Evolutionary conservation across 176 grass and related monocot genomes (phyloP), one percentile per base, ranked within the genome.

Genomic region (Cymbopogon citratus): DNA sequence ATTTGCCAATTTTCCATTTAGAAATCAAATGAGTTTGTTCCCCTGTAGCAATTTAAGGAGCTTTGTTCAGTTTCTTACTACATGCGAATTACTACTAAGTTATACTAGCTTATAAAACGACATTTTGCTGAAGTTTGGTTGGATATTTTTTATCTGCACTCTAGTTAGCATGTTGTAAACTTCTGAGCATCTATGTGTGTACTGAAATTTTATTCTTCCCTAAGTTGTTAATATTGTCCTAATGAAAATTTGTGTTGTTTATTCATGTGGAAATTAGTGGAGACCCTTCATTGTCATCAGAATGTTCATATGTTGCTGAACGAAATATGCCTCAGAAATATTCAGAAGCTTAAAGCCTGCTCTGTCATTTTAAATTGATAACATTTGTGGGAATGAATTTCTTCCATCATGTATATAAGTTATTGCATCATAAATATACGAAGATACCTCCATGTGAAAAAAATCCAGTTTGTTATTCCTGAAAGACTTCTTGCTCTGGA

Each of bases 11-110:
- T 21, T 80, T 33, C 0, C 0, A 62, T 69, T 34, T 59, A 44
- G 34, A 72, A 65, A 64, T 34, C 77, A 27, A 78, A 16, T 80
- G 40, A 76, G 9, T 78, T 63, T 83, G 61, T 66, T 83, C 21
- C n/a, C n/a, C 21, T 38, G 18, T 35, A 54, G 29, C 3, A 26
- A 73, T 49, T 19, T 56, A 9, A 21, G 12, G n/a, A 7, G 28
- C 36, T 7, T 38, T 61, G 67, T 38, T 38, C 36, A 38, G 27
- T 81, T 34, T 14, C 61, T 43, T 69, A 41, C 12, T 18, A n/a
- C 11, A 27, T 39, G 51, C 41, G 13, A 28, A 74, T 39, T 60
- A 85, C 45, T 15, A 48, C 45, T 15, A 48, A 21, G 9, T 24
- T 63, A 33, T 13, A 16, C 21, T 79, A 23, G 33, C 72, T 73